Evolutionary conservation across 495 filamentous ascomycete species (phyloP), one percentile per base, ranked within the genome.

Genomic region (Bacidia rubella): DNA sequence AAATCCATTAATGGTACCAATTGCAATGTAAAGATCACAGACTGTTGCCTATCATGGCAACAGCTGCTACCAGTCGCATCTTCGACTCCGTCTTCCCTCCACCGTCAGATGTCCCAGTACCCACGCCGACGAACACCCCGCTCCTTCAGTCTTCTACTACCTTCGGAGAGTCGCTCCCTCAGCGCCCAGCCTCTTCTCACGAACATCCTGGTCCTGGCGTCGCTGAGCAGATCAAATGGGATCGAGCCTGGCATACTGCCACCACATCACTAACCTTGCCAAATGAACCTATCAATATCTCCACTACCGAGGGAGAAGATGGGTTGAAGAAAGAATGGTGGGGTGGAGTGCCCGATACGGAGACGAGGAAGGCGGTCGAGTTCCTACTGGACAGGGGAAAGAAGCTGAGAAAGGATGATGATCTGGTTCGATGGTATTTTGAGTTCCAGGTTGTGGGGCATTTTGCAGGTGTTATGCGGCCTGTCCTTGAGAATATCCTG

Each of bases 231-330:
- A 68, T 72, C 49, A 65, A 65, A 50, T 87, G 80, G 74, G 76
- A 85, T 56, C 72, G 76, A 49, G 78, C 83, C 35, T 87, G 85
- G 82, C 76, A 78, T 60, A 65, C 72, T 1, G 83, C 82, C 43
- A 86, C 81, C 11, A 67, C 70, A 35, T 78, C 75, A 44, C 73
- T 90, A 15, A 64, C 70, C 3, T 65, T 87, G 2, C 78, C 81
- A 11, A 64, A 70, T 21, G 57, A 58, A 53, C 55, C 53, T 5
- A 61, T 54, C 40, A 2, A 52, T 21, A 11, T 35, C 15, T 50
- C 25, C 17, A 12, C 53, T 27, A n/a, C 39, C 20, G 47, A 54
- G 17, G 48, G 51, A 49, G 54, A 51, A 22, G 45, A 54, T 19
- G 27, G 43, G 22, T 32, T 60, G 25, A 51, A 53, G n/a, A 49